These are phyloP conservation scores for Brassica nigra DNA, from an alignment of 345 rosid genomes.

Conservation along the genomic window DNA sequence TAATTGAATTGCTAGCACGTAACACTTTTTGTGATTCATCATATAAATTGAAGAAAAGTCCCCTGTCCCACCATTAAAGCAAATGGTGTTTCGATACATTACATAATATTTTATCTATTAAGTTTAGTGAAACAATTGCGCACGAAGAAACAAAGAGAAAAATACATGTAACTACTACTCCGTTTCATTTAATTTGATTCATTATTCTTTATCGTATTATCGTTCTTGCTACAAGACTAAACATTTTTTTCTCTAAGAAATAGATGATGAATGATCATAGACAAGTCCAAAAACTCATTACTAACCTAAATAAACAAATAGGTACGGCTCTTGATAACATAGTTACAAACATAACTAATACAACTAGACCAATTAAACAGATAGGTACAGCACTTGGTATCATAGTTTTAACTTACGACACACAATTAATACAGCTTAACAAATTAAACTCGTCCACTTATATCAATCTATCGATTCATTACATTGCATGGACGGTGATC, in stretches of 20 bases:
- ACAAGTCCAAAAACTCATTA: not conserved
- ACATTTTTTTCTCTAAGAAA: not conserved
- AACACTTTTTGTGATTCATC: constrained; percentile 1
- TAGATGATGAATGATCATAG: not conserved
- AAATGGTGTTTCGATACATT: not conserved
- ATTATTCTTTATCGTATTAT: not conserved
- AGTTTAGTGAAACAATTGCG: not conserved
- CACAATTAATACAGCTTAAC: not conserved
- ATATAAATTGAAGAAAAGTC: not conserved
- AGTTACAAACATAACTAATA: too few species aligned
- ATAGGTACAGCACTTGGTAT: not conserved
- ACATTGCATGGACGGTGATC: constrained; percentile 7
- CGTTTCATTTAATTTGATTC: not conserved
- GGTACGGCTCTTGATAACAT: not conserved
- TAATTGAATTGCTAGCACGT: constrained; percentile 1
- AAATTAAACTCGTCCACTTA: not conserved
- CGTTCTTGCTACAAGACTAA: not conserved
- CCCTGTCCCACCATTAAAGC: not conserved
- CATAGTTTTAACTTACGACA: not conserved
- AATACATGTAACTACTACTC: not conserved
- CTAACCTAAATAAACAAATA: not conserved
- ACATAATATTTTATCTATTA: not conserved
- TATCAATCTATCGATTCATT: not conserved
- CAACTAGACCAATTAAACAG: not conserved
- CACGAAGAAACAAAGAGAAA: constrained; percentile 1